These are phyloP conservation scores for Euphorbia celastroides DNA, from an alignment of 441 rosid genomes.

Conservation along the genomic window DNA sequence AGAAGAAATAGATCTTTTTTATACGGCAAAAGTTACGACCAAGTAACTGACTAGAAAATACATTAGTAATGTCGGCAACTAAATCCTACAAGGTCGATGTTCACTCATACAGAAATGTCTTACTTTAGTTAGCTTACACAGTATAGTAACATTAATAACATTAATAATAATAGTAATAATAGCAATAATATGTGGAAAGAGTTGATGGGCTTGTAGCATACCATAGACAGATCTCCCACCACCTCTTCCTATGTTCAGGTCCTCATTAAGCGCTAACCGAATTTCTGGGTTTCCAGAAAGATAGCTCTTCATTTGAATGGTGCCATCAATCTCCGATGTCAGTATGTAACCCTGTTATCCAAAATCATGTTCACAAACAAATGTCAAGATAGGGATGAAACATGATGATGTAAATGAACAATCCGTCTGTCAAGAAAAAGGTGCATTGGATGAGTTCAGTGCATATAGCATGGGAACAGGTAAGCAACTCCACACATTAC, in stretches of 20 bases:
- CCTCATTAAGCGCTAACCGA: conserved; percentile 77
- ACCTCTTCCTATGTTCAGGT: conserved; percentile 55
- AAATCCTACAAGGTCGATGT: not conserved
- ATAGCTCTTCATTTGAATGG: conserved; percentile 94
- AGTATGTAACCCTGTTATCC: conserved; percentile 66
- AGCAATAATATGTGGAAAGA: not conserved
- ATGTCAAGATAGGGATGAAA: not conserved
- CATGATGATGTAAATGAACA: not conserved
- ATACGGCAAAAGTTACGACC: not conserved
- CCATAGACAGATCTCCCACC: conserved; percentile 69
- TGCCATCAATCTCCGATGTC: conserved; percentile 92
- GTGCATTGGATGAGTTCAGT: not conserved
- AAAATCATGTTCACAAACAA: not conserved
- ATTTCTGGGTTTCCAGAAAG: conserved; percentile 83
- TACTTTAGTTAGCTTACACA: not conserved
- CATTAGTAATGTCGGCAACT: not conserved
- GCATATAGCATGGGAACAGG: not conserved
- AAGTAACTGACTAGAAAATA: not conserved
- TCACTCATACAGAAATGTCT: not conserved
- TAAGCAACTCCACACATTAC: not conserved
- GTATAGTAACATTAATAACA: too few species aligned
- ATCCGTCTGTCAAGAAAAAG: not conserved
- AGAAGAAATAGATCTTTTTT: not conserved
- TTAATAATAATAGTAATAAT: too few species aligned
- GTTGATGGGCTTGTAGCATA: conserved; percentile 25